Evolutionary conservation across 345 rosid species (phyloP).

Genomic region (Conringia planisiliqua): DNA sequence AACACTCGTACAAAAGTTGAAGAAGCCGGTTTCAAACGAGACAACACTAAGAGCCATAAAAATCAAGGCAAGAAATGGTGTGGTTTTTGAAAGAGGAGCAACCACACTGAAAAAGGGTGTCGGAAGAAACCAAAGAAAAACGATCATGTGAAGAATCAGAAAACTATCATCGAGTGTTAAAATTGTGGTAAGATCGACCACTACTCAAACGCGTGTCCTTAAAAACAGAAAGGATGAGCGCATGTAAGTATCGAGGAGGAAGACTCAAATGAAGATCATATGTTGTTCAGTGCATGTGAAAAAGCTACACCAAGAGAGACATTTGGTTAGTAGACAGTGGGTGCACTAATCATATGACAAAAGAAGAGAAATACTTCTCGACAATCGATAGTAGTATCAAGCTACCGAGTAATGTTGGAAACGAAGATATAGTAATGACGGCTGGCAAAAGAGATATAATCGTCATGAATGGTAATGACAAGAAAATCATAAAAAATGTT

Average conservation of each 20-base stretch:
- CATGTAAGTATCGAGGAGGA: not conserved
- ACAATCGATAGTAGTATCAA: not conserved
- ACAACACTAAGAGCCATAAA: not conserved
- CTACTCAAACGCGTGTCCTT: not conserved
- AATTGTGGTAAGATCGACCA: not conserved
- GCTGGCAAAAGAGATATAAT: not conserved
- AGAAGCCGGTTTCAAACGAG: not conserved
- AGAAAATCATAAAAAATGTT: not conserved
- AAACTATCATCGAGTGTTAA: not conserved
- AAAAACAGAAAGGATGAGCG: not conserved
- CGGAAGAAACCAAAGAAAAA: not conserved
- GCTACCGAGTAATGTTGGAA: not conserved
- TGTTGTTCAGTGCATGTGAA: not conserved
- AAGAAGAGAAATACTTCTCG: not conserved
- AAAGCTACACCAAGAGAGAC: not conserved
- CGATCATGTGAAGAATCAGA: not conserved
- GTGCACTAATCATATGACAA: not conserved
- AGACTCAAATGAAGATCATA: not conserved
- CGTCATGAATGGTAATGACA: not conserved
- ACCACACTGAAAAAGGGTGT: not conserved
- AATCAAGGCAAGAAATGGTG: not conserved
- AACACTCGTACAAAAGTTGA: not conserved
- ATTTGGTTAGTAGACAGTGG: not conserved
- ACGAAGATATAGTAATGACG: not conserved
- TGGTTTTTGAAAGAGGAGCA: not conserved